Evolutionary conservation across 352 stramenopile species (phyloP).

Genomic region (Pythium biforme): DNA sequence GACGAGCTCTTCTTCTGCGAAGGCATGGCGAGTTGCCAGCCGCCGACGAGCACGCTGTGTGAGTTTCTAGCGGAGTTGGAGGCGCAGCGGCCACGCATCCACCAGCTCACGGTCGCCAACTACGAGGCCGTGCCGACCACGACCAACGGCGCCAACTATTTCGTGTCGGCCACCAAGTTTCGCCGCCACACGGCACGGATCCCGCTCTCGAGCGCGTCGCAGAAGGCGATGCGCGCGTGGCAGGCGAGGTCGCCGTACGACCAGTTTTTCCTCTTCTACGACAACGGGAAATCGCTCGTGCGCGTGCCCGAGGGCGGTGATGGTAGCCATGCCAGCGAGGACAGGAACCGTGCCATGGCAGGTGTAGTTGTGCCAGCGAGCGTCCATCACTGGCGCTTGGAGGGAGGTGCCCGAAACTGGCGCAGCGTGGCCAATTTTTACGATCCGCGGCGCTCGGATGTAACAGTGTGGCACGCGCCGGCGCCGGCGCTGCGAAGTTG

Average conservation of each 20-base stretch:
- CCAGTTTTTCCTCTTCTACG: constrained; percentile 50
- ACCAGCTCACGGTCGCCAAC: constrained; percentile 40
- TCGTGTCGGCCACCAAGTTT: constrained; percentile 29
- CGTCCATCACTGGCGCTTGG: constrained; percentile 38
- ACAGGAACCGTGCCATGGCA: no score
- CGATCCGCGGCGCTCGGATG: constrained; percentile 25
- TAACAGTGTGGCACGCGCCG: constrained; percentile 14
- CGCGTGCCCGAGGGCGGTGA: constrained; percentile 19
- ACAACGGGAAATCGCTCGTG: constrained; percentile 45
- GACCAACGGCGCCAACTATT: constrained; percentile 28
- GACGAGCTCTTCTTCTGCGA: constrained; percentile 41
- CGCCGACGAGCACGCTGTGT: background rate
- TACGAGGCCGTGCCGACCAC: constrained; percentile 34
- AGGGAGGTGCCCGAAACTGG: background rate
- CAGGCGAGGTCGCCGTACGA: constrained; percentile 24
- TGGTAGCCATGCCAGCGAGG: no score
- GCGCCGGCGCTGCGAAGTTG: constrained; percentile 11
- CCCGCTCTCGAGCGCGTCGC: constrained; percentile 20
- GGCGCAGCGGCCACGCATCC: background rate
- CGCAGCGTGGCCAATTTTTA: constrained; percentile 31
- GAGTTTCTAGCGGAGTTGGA: constrained; percentile 13
- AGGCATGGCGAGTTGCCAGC: constrained; percentile 1
- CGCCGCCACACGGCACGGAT: constrained; percentile 30
- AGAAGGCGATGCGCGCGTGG: constrained; percentile 29
- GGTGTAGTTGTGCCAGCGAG: constrained; percentile 1